These are phyloP conservation scores for Leccinum uliginosum DNA, from an alignment of 768 basidiomycete species.

Conservation along the genomic window DNA sequence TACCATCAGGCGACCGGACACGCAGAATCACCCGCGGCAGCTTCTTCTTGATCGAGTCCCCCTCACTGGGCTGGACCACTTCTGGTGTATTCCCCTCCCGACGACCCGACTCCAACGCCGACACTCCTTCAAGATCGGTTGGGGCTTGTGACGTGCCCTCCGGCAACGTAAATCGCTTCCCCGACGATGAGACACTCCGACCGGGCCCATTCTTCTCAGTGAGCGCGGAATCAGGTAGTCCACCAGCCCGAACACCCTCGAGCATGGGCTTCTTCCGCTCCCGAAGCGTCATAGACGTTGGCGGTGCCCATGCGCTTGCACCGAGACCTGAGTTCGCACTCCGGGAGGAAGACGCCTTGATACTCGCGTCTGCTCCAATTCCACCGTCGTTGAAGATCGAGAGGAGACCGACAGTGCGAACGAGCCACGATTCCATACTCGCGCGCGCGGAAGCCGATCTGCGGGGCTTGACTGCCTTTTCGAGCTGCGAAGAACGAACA, in stretches of 20 bases:
- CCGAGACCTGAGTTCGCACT: background rate
- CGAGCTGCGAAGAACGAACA: slow-evolving; percentile 42
- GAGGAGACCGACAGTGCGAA: slow-evolving; percentile 39
- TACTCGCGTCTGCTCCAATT: background rate
- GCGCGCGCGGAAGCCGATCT: slow-evolving; percentile 37
- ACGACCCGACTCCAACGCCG: background rate
- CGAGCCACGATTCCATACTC: slow-evolving; percentile 51
- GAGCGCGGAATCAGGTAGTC: background rate
- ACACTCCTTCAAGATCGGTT: background rate
- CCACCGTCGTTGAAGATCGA: slow-evolving; percentile 2
- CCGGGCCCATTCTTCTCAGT: background rate
- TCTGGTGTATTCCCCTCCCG: background rate
- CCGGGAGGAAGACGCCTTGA: slow-evolving; percentile 1
- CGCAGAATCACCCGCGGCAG: slow-evolving; percentile 53
- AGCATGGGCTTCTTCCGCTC: slow-evolving; percentile 36
- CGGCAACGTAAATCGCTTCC: background rate
- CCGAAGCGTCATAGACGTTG: slow-evolving; percentile 45
- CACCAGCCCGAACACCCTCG: background rate
- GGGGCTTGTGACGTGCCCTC: too few relatives aligned
- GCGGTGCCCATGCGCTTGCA: background rate
- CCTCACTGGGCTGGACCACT: slow-evolving; percentile 2
- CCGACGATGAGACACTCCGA: slow-evolving; percentile 5
- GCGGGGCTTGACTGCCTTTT: slow-evolving; percentile 60
- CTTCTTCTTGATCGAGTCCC: slow-evolving; percentile 39
- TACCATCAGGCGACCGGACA: slow-evolving; percentile 39